Base-by-base conservation (phyloP, 352 stramenopile species). In the Phytophthora syringae region DNA sequence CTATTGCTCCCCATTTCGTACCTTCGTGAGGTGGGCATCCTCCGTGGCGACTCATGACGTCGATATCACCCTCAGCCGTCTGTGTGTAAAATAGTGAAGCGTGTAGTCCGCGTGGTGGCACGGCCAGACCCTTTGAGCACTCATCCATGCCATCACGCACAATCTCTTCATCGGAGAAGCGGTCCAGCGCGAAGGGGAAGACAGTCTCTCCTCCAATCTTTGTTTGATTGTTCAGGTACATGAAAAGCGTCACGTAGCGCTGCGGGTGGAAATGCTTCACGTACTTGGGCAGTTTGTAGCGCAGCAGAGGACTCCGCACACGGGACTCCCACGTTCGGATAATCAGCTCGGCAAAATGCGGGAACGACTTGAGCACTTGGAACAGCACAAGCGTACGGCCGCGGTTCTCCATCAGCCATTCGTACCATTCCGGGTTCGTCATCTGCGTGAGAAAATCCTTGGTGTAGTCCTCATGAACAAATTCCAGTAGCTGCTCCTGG, bases 181-280 rank as follows among this genome's bases (percentile, higher is more conserved):
- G 79, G 45, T 94, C 85, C 16, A 89, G 56, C 47, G 85, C 92
- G 74, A 80, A 85, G 7, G 86, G 97, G 75, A 99, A 99, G 11
- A 99, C 93, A 0, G 97, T 99, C 74, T 99, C 92, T 15, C 97
- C 97, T 13, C 97, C 97, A 20, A 93, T 45, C 61, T 98, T 94
- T 57, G 88, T 89, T 49, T 99, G 88, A 67, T 98, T 96, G 72
- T 89, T 98, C 36, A 99, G 76, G 72, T 99, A 99, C 65, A 98
- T 76, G 68, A 99, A 98, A 3, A 99, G 76, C 28, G 97, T 99
- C 4, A 93, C 94, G 73, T 97, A 98, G 12, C 97, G 88, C 82
- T 99, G 98, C 24, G 87, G 87, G 32, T 94, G 72, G 61, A 90
- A 92, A 59, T 94, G 82, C 52, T 88, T 86, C 21, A 87, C 73